Base-by-base conservation (phyloP, 306 rosid species). In the Dryas drummondii region DNA sequence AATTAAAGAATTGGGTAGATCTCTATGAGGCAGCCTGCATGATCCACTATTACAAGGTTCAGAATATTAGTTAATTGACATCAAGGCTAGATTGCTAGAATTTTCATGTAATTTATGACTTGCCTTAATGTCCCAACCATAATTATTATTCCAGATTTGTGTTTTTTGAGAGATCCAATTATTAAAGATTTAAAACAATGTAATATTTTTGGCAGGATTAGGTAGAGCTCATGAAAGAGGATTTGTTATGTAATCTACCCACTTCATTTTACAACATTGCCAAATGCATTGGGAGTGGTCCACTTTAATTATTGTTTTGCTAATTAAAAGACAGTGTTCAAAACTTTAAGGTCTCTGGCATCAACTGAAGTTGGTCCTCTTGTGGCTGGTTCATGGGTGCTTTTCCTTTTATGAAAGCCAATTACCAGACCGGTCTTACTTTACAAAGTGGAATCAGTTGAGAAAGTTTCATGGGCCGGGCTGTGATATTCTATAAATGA, bases 61-160 rank as follows among this genome's bases (percentile, higher is more conserved):
- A 65, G 70, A 41, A 41, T 63, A 41, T 63, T 41, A 16, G 49
- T 41, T 63, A 41, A 63, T 41, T 63, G 13, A 16, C 68, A 63
- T 19, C 13, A 63, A 63, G 6, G 48, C 67, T 15, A 40, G 22
- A 41, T 27, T 60, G 40, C 44, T 49, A 65, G 16, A 8, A 5
- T 5, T 5, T 5, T 2, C 9, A 41, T 9, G 70, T 7, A 42
- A 3, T n/a, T 64, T 26, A 60, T 42, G 17, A 48, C 40, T 50
- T 68, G 16, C 15, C 47, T 52, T 70, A 2, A 32, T 70, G n/a
- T 40, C 15, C 63, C 64, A 58, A 56, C 1, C 13, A 56, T 26
- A 22, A 58, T 27, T 9, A 9, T 27, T 10, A 10, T 22, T 22
- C 22, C 22, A 59, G 3, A 1, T 32, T 32, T 32, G 1, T 32